Conservation (phyloP, 2,329 filamentous ascomycete species). For the Rhexocercosporidium sp. region DNA sequence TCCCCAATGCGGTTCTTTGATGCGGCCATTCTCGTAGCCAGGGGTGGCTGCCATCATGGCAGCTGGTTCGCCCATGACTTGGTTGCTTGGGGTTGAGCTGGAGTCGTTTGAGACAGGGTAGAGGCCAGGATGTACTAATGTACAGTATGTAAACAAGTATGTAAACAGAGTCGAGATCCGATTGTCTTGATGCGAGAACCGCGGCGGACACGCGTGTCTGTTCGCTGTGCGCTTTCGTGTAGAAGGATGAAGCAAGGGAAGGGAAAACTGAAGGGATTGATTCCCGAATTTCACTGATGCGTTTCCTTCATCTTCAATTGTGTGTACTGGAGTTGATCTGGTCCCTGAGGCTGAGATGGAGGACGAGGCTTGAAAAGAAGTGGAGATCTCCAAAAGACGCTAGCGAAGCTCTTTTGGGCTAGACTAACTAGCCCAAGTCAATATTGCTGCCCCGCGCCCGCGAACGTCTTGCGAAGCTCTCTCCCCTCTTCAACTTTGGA, state of each 20-base stretch:
- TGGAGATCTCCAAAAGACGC: neutral
- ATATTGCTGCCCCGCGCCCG: neutral
- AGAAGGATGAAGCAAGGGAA: neutral
- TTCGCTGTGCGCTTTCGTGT: neutral
- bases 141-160: no score
- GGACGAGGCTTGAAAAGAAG: neutral
- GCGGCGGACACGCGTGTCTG: neutral
- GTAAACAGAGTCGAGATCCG: neutral
- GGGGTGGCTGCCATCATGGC: neutral
- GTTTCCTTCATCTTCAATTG: neutral
- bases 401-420: neutral
- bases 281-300: neutral
- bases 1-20: conserved; percentile 13
- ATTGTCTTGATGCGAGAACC: neutral
- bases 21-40: neutral
- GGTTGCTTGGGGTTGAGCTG: neutral
- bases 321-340: neutral
- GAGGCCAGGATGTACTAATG: no score
- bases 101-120: neutral
- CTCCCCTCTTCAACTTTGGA: neutral
- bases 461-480: neutral
- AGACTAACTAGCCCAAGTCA: no score
- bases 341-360: neutral
- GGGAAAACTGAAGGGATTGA: neutral
- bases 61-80: neutral